A percentile compares a stretch with the other conserved stretches of the same genome.
Evolutionary conservation across 805 yeast species (phyloP).

Genomic region (Cyberlindnera japonica): DNA sequence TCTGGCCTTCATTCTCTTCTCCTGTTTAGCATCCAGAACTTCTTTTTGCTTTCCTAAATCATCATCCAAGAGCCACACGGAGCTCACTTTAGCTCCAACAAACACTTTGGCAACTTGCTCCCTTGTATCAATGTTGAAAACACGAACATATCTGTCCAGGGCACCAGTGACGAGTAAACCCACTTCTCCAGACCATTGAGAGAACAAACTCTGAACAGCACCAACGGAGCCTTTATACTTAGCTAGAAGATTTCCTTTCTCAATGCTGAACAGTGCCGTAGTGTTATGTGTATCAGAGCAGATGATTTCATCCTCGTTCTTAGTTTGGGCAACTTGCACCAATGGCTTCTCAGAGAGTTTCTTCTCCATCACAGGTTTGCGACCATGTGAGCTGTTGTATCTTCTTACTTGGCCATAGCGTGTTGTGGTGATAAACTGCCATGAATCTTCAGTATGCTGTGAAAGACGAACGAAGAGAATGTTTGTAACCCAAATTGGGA

Average conservation of each 20-base stretch:
- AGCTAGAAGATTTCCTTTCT: conserved; percentile 54
- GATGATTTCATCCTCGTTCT: conserved; percentile 43
- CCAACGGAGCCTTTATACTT: conserved; percentile 78
- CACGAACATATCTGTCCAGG: conserved; percentile 80
- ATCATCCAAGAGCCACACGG: conserved; percentile 48
- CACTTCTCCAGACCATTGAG: conserved; percentile 28
- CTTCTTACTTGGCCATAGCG: conserved; percentile 69
- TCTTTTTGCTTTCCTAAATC: conserved; percentile 30
- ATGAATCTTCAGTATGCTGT: conserved; percentile 35
- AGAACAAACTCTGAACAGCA: conserved; percentile 42
- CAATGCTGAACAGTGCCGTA: conserved; percentile 52
- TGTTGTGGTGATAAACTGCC: conserved; percentile 62
- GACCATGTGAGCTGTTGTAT: conserved; percentile 66
- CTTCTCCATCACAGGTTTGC: conserved; percentile 60
- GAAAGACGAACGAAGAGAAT: conserved; percentile 43
- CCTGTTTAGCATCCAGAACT: conserved; percentile 24
- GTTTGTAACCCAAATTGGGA: conserved; percentile 74
- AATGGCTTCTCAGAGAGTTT: conserved; percentile 55
- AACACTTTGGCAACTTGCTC: conserved; percentile 65
- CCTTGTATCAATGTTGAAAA: conserved; percentile 60
- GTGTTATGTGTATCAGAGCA: conserved; percentile 69
- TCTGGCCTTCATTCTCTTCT: conserved; percentile 35
- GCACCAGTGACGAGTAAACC: conserved; percentile 72
- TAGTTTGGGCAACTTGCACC: conserved; percentile 30
- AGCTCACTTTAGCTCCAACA: conserved; percentile 65